Evolutionary conservation across 1,284 basidiomycete genomes (phyloP).

Genomic region (Ceratorhiza oryzae-sativae): DNA sequence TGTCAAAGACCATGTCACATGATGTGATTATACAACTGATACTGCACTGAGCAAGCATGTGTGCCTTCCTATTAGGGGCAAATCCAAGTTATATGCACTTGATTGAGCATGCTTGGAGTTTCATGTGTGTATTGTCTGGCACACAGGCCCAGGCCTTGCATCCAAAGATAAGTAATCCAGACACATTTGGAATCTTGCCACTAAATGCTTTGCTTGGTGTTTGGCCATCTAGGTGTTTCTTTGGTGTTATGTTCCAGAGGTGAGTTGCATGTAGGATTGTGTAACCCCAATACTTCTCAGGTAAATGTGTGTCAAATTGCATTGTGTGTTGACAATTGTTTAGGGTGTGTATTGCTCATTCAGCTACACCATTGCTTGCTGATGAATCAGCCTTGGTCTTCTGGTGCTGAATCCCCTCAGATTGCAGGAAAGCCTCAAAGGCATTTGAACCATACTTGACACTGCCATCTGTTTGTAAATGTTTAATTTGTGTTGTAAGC

Average conservation of each 20-base stretch:
- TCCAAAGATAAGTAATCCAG: slow-evolving; percentile 3
- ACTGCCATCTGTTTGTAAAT: slow-evolving; percentile 45
- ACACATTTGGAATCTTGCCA: slow-evolving; percentile 18
- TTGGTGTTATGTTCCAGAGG: slow-evolving; percentile 13
- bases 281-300: slow-evolving; percentile 25
- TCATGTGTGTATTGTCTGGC: slow-evolving; percentile 5
- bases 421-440: slow-evolving; percentile 39
- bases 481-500: no score
- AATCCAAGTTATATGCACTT: slow-evolving; percentile 13
- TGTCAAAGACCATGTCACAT: slow-evolving; percentile 20
- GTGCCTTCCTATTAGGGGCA: slow-evolving; percentile 15
- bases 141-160: slow-evolving; percentile 29
- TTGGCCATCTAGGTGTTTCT: not conserved
- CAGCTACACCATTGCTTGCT: not conserved
- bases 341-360: not conserved
- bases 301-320: not conserved
- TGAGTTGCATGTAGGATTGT: slow-evolving; percentile 11
- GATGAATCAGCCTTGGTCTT: slow-evolving; percentile 28
- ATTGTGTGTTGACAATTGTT: slow-evolving; percentile 3
- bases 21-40: slow-evolving; percentile 1
- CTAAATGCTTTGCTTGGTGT: slow-evolving; percentile 16
- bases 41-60: not conserved
- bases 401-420: slow-evolving; percentile 46
- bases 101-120: slow-evolving; percentile 5
- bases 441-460: slow-evolving; percentile 43